Base-by-base conservation (phyloP, 140 eudicot genomes). In the Oenanthe javanica region DNA sequence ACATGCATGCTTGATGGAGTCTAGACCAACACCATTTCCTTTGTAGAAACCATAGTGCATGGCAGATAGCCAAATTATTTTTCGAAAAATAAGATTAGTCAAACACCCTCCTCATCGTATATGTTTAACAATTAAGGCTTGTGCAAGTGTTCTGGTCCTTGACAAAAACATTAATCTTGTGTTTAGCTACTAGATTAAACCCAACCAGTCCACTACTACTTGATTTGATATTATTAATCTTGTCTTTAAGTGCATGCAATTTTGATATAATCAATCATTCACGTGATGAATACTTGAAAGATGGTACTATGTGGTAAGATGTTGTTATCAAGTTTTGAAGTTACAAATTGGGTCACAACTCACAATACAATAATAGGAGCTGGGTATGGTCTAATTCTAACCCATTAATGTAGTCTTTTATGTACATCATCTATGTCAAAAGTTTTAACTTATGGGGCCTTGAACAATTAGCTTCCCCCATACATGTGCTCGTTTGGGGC, bases 401-500 rank as follows among this genome's bases (percentile, higher is more conserved):
- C 67, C 79, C 67, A 76, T 76, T 76, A 76, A 50, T 76, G 79
- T 3, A 76, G 42, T 8, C 66, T 38, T 51, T 51, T 76, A 4
- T 47, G 40, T 23, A 48, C 36, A 75, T 75, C 18, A 45, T 13
- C 46, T 4, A 76, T 31, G 25, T 76, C 47, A 51, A 76, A 43
- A 76, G 79, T 49, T 63, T 25, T 50, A 49, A 23, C 48, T 38
- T 27, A 75, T 27, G 64, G 79, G 79, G 46, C 47, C 79, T 14
- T 76, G 40, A 10, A 15, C n/a, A 14, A 76, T 6, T 49, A 47
- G 61, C 79, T 25, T 31, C 11, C 52, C 63, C 36, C 23, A 13
- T 54, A 25, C 79, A 75, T 75, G 79, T 75, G 61, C 79, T 75
- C 27, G 79, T 54, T 49, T 46, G 42, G 57, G 49, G 15, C 77